Base-by-base conservation (phyloP, 1,284 basidiomycete genomes). In the Fomitiporia mediterranea region DNA sequence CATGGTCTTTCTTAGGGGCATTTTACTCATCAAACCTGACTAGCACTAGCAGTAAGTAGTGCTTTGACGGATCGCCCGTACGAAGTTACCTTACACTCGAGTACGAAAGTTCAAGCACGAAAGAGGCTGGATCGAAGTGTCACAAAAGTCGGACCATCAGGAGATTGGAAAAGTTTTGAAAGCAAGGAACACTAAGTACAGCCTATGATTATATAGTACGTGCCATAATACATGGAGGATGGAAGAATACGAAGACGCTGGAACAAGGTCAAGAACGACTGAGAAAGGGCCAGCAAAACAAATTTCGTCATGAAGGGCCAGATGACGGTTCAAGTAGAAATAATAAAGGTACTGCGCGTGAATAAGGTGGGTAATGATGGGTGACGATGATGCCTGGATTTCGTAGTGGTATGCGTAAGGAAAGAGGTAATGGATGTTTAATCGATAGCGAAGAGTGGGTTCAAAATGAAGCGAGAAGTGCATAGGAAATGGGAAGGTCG, bases 151-250 rank as follows among this genome's bases (percentile, higher is more conserved):
- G 13, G 7, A 34, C 32, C 7, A 6, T 13, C 6, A 34, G 13
- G 32, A 34, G 13, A 6, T 34, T 34, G 13, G 13, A 34, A 30
- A 32, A 28, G 13, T 46, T 46, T 30, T 30, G 44, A 32, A 44
- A 46, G 21, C 25, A 39, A 40, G 25, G 23, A 40, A 30, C 19
- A 40, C 38, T 40, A 25, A 40, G 27, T 40, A 30, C 38, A 51
- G n/a, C 17, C 15, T 27, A 51, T n/a, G 37, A 39, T 51, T 27
- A 51, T 51, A 38, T 30, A n/a, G 23, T 40, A 40, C 50, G 25
- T 51, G 49, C 28, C n/a, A 51, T 51, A 40, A 51, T 51, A 51
- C 50, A 51, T n/a, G 21, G 25, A n/a, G 23, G 21, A 40, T 7
- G 8, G 32, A 4, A 37, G 32, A 37, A 15, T 50, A 13, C 25